phyloP scores from a whole-genome alignment of 2,329 filamentous ascomycete species.

The Colletotrichum tamarilloi region DNA sequence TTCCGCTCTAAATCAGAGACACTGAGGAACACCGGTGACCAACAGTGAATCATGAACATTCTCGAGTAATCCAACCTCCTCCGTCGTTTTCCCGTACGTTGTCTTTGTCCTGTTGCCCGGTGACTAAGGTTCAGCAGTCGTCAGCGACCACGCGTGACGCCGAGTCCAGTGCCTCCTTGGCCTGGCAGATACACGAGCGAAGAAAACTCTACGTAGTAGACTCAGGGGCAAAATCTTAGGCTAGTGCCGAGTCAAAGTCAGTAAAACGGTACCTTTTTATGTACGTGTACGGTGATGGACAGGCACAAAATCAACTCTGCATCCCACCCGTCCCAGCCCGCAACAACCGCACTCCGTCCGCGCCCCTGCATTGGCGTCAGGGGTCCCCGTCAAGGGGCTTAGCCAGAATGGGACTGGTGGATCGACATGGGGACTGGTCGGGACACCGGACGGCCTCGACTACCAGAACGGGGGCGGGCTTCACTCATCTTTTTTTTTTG shows the following conservation, averaged over 20 bases:
- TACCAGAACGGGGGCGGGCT: conserved; percentile 13
- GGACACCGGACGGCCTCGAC: not conserved
- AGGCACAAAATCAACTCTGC: conserved; percentile 3
- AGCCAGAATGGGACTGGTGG: not conserved
- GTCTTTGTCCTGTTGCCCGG: not conserved
- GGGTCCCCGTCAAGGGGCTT: conserved; percentile 4
- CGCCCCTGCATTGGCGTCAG: conserved; percentile 29
- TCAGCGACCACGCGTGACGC: not conserved
- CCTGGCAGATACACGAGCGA: not conserved
- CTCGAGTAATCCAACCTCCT: not conserved
- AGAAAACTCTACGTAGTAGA: not conserved
- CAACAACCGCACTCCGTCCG: not conserved
- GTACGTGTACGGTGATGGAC: not conserved
- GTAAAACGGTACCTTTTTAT: not conserved
- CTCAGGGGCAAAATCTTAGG: not conserved
- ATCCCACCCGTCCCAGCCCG: not conserved
- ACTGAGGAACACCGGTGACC: not conserved
- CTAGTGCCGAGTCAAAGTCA: not conserved
- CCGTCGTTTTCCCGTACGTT: not conserved
- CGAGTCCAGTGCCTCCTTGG: no score
- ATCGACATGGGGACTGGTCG: conserved; percentile 8
- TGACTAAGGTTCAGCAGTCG: not conserved
- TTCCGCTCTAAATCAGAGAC: not conserved
- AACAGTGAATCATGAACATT: not conserved
- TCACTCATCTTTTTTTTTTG: not conserved